phyloP scores from a whole-genome alignment of 1,284 basidiomycete genomes.

The Kalmanozyma brasiliensis region DNA sequence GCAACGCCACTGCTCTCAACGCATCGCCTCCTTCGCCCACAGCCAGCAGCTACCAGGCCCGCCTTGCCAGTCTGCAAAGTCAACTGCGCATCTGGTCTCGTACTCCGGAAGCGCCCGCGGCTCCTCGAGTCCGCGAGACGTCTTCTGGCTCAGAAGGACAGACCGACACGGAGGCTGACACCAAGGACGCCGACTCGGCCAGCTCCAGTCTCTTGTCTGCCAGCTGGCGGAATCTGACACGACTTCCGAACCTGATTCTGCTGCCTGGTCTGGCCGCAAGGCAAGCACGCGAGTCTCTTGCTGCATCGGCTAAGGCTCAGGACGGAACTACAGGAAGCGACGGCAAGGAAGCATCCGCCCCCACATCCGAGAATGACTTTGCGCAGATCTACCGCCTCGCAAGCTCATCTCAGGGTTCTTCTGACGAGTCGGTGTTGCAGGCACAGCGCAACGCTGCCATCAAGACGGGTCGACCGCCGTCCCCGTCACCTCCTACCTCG shows the following conservation, averaged over 20 bases:
- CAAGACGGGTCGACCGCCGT: constrained; percentile 32
- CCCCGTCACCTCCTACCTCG: constrained; percentile 39
- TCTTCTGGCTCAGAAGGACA: constrained; percentile 34
- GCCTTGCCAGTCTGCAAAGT: constrained; percentile 39
- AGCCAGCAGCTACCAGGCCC: constrained; percentile 38
- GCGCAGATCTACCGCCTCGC: constrained; percentile 39
- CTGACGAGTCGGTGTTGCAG: constrained; percentile 18
- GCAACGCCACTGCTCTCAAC: constrained; percentile 11
- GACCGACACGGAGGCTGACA: constrained; percentile 9
- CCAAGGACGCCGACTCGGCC: constrained; percentile 19
- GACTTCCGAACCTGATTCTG: constrained; percentile 48
- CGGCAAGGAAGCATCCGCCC: neutral
- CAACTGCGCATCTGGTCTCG: constrained; percentile 47
- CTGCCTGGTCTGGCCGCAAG: constrained; percentile 43
- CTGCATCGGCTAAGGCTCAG: constrained; percentile 15
- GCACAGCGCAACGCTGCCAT: constrained; percentile 25
- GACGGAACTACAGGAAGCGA: neutral
- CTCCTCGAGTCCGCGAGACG: constrained; percentile 18
- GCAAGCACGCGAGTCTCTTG: constrained; percentile 31
- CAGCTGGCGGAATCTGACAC: constrained; percentile 47
- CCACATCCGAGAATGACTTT: constrained; percentile 18
- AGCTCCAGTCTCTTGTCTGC: constrained; percentile 28
- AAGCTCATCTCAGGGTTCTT: constrained; percentile 1
- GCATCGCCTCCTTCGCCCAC: constrained; percentile 19
- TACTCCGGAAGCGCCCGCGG: neutral